Conservation (phyloP, 805 yeast species). For the Spathaspora arborariae region DNA sequence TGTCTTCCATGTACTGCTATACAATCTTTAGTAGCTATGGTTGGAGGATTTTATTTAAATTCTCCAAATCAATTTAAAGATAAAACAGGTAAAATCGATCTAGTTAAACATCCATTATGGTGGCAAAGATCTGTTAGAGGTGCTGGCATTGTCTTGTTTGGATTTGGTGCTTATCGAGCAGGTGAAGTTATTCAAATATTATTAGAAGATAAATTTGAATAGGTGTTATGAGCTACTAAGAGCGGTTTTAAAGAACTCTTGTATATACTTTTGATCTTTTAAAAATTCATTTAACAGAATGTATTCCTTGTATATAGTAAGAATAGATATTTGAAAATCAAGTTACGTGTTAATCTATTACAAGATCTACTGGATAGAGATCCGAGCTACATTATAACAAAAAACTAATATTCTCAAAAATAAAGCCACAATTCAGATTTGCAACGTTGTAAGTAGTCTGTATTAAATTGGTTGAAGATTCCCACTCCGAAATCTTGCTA, state of each 20-base stretch:
- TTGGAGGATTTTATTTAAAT: constrained; percentile 31
- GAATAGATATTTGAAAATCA: background rate
- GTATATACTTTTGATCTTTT: background rate
- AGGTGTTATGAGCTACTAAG: background rate
- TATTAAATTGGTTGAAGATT: too few relatives aligned
- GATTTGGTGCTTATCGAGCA: constrained; percentile 33
- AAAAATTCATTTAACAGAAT: background rate
- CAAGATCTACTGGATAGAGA: too few relatives aligned
- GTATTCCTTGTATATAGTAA: background rate
- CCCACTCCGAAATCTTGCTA: too few relatives aligned
- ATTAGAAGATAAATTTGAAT: constrained; percentile 9
- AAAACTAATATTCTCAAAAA: too few relatives aligned
- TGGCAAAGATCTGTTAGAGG: constrained; percentile 35
- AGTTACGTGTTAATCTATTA: too few relatives aligned
- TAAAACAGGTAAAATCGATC: constrained; percentile 25
- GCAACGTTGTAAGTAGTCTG: too few relatives aligned
- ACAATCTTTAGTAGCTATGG: constrained; percentile 30
- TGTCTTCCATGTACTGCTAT: constrained; percentile 38
- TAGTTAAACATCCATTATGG: constrained; percentile 35
- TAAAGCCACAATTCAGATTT: too few relatives aligned
- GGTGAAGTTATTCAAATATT: constrained; percentile 27
- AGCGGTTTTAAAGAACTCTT: too few relatives aligned
- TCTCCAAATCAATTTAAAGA: constrained; percentile 27
- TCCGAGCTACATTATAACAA: too few relatives aligned
- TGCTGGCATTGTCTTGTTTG: constrained; percentile 30